Conservation (phyloP, 169 alveolate genomes). For the Plasmodium reichenowi region DNA sequence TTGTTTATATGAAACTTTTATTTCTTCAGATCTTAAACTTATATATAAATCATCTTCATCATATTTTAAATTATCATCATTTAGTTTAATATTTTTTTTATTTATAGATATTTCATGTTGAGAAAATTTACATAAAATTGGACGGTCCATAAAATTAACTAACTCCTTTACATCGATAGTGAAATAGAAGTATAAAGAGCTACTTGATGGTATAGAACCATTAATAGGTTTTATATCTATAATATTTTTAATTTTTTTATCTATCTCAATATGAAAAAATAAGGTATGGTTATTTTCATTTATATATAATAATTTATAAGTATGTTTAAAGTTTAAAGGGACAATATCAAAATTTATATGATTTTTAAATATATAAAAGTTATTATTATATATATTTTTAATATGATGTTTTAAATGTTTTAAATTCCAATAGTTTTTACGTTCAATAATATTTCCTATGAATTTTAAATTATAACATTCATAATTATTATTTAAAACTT, state of each 20-base stretch:
- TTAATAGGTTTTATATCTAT: slow-evolving; percentile 24
- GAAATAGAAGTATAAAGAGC: slow-evolving; percentile 28
- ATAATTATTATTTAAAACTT: slow-evolving; percentile 58
- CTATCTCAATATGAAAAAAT: slow-evolving; percentile 58
- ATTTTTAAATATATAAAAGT: slow-evolving; percentile 46
- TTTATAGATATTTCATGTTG: neutral
- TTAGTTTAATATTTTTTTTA: slow-evolving; percentile 43
- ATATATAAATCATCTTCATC: slow-evolving; percentile 42
- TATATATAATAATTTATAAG: slow-evolving; percentile 28
- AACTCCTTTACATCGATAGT: slow-evolving; percentile 48
- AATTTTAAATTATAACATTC: slow-evolving; percentile 68
- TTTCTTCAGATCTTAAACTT: slow-evolving; percentile 68
- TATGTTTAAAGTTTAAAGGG: slow-evolving; percentile 57
- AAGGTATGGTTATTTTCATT: slow-evolving; percentile 50
- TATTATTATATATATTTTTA: slow-evolving; percentile 31
- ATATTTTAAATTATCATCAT: slow-evolving; percentile 7
- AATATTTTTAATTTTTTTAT: slow-evolving; percentile 53
- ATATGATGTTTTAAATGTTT: slow-evolving; percentile 41
- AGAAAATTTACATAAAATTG: slow-evolving; percentile 56
- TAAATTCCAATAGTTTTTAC: slow-evolving; percentile 64
- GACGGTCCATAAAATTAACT: slow-evolving; percentile 28
- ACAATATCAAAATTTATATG: slow-evolving; percentile 67
- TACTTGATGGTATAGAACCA: slow-evolving; percentile 50
- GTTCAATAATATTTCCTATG: slow-evolving; percentile 62
- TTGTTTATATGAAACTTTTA: slow-evolving; percentile 58